Percentiles rank a stretch among this genome's conserved stretches.
Evolutionary conservation across 2,329 filamentous ascomycete species (phyloP).

Genomic region (Botryotinia convoluta): DNA sequence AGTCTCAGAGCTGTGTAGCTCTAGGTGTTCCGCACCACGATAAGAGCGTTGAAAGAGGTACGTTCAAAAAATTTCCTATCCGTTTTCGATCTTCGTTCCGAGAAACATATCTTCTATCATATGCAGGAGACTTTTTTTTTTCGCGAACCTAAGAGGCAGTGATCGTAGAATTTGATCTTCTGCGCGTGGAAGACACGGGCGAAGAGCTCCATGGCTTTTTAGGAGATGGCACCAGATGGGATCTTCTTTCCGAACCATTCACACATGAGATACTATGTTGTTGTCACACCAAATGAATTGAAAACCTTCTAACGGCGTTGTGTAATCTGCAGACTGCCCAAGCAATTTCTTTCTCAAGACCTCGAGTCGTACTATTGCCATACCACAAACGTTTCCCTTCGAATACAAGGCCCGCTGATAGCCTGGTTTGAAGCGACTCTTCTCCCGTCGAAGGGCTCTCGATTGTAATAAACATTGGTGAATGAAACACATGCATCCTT

Average conservation of each 20-base stretch:
- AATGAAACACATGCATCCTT: constrained; percentile 47
- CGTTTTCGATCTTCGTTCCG: constrained; percentile 15
- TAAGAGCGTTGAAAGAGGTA: constrained; percentile 27
- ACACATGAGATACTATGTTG: constrained; percentile 7
- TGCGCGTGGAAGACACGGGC: constrained; percentile 16
- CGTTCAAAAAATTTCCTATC: constrained; percentile 17
- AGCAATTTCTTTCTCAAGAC: constrained; percentile 21
- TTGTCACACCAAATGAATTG: constrained; percentile 21
- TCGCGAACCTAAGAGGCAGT: constrained; percentile 21
- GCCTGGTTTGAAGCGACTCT: constrained; percentile 25
- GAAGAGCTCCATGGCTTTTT: constrained; percentile 11
- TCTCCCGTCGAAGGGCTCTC: constrained; percentile 29
- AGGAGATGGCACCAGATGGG: constrained; percentile 11
- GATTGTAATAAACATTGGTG: constrained; percentile 26
- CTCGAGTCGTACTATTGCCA: constrained; percentile 29
- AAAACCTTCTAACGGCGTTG: constrained; percentile 29
- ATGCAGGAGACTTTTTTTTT: constrained; percentile 17
- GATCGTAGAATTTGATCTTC: constrained; percentile 11
- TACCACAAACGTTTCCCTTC: constrained; percentile 23
- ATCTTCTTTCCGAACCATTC: constrained; percentile 18
- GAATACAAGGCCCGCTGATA: constrained; percentile 33
- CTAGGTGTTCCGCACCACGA: constrained; percentile 29
- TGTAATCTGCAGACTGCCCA: constrained; percentile 33
- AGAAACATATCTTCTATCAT: constrained; percentile 18
- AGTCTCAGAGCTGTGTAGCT: constrained; percentile 31